phyloP scores from a whole-genome alignment of 352 stramenopile genomes.

The Phytopythium montanum region DNA sequence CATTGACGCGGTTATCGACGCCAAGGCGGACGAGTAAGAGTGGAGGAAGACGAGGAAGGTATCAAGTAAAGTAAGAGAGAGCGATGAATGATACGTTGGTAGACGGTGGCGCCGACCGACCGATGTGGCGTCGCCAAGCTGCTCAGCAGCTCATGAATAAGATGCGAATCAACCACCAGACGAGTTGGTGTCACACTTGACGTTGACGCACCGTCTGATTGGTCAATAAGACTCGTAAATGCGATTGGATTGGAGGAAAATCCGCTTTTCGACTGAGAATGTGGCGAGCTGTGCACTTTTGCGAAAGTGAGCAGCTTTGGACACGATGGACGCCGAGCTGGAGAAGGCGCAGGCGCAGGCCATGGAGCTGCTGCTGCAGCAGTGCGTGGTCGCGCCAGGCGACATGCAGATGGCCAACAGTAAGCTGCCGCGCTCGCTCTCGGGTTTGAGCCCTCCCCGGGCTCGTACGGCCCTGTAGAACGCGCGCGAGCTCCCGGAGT shows the following conservation, averaged over 20 bases:
- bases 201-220: background rate
- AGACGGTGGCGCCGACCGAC: background rate
- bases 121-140: background rate
- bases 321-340: conserved; percentile 28
- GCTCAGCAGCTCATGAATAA: background rate
- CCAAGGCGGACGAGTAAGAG: conserved; percentile 29
- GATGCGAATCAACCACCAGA: background rate
- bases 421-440: background rate
- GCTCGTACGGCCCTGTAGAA: background rate
- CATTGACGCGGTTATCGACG: conserved; percentile 52
- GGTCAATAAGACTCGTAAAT: background rate
- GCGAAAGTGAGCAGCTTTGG: background rate
- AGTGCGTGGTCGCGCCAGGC: conserved; percentile 27
- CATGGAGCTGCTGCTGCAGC: conserved; percentile 57
- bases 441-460: background rate
- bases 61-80: too few relatives aligned
- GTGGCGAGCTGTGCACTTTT: background rate
- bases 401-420: background rate
- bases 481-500: background rate
- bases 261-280: background rate
- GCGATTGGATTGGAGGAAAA: background rate
- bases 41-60: background rate
- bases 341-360: conserved; percentile 45
- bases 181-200: background rate
- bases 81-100: too few relatives aligned